Evolutionary conservation across 192 early-diverging fungal genomes (phyloP), one percentile per base, ranked within the genome.

Genomic region (Coemansia sp.): DNA sequence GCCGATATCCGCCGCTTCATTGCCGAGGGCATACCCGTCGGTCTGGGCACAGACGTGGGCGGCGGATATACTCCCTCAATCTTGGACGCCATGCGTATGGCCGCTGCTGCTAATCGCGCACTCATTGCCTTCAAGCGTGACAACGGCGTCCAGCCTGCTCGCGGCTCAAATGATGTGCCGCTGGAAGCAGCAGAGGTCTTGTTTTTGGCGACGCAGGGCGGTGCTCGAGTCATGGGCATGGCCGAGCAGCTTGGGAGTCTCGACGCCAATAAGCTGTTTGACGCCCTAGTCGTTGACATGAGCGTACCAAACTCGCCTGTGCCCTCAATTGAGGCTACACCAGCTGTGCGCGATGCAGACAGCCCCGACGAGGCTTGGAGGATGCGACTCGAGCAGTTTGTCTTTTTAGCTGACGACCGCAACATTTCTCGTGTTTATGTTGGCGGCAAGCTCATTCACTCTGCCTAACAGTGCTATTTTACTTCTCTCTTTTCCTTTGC

Each of bases 1-100:
- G 85, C 88, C 39, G 84, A 94, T 67, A 90, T 98, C 32, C 82
- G 92, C 26, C 79, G 85, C 52, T 80, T 94, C 60, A 56, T 95
- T 33, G 56, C 76, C 57, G 76, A 85, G 39, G 88, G 86, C 12
- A 80, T 91, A 66, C 92, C 91, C 59, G 89, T 95, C n/a, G 92
- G 93, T 6, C 82, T 98, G 40, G 95, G 95, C 32, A 98, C 92
- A 10, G 95, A 98, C 73, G 88, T 94, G 19, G 87, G 93, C 40
- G 95, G 93, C 33, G 95, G 95, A 19, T 94, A 87, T 67, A 75
- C 87, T 3, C 89, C 92, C 19, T 90, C 87, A 12, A 90, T 98
- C 21, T 64, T 95, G 39, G 91, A 95, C 60, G 90, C 92, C 37
- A 90, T 96, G 71, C 87, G 95, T 35, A 84, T 87, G 54, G 87